phyloP scores from a whole-genome alignment of 805 yeast species.

The Saturnispora bothae region DNA sequence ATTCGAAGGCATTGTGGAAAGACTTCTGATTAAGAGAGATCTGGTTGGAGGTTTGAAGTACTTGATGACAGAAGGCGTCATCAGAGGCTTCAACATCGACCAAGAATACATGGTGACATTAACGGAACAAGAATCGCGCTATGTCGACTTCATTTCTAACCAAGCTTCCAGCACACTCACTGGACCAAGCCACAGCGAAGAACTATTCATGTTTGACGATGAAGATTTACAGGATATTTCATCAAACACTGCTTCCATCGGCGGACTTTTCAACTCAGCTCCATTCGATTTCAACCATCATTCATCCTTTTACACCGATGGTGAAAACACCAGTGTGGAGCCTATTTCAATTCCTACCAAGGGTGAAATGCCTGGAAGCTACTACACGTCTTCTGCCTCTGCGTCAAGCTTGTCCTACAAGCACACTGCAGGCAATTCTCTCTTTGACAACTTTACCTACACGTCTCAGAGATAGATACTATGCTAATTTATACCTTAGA shows the following conservation, averaged over 20 bases:
- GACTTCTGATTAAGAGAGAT: slow-evolving; percentile 33
- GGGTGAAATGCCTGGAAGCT: background rate
- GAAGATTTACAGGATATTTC: background rate
- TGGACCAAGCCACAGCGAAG: slow-evolving; percentile 7
- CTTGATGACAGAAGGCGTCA: slow-evolving; percentile 21
- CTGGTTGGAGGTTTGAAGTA: slow-evolving; percentile 25
- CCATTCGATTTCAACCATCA: background rate
- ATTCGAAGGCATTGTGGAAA: slow-evolving; percentile 31
- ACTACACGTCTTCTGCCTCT: background rate
- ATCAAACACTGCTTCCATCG: background rate
- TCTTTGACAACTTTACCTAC: too few species aligned
- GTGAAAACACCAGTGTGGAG: slow-evolving; percentile 9
- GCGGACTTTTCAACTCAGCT: background rate
- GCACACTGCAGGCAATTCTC: slow-evolving; percentile 1
- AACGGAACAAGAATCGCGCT: slow-evolving; percentile 11
- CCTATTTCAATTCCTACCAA: slow-evolving; percentile 13
- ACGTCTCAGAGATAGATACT: too few species aligned
- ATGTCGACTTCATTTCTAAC: slow-evolving; percentile 12
- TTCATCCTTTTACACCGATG: background rate
- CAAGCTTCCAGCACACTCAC: slow-evolving; percentile 4
- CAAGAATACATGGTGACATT: slow-evolving; percentile 31
- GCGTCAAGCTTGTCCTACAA: slow-evolving; percentile 6
- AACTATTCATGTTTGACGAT: slow-evolving; percentile 13
- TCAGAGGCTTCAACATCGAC: slow-evolving; percentile 35
- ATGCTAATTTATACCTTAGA: too few species aligned